Conservation (phyloP, 2,329 filamentous ascomycete genomes). For the Teratosphaeriaceae sp. region DNA sequence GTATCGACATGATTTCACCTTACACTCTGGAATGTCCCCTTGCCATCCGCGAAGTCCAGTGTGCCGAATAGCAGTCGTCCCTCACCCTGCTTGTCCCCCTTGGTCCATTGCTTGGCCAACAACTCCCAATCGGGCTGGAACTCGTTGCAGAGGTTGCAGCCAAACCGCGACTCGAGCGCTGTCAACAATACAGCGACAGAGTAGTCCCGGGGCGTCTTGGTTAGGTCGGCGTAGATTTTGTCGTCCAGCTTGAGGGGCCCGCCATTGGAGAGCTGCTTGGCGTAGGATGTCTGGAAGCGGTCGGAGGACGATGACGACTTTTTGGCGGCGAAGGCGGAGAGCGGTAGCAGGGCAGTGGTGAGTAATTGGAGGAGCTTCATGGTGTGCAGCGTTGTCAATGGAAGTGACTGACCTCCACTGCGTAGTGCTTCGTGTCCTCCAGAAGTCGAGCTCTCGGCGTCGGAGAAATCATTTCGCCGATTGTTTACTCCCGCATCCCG, state of each 20-base stretch:
- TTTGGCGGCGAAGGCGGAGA: conserved; percentile 57
- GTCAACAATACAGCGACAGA: conserved; percentile 77
- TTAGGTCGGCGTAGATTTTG: conserved; percentile 66
- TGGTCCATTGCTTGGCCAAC: conserved; percentile 76
- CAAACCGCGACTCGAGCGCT: conserved; percentile 74
- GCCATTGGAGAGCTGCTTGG: conserved; percentile 54
- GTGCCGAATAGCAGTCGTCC: conserved; percentile 72
- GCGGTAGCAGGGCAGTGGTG: conserved; percentile 52
- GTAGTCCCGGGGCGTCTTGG: conserved; percentile 73
- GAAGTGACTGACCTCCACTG: not conserved
- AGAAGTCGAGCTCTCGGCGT: no score
- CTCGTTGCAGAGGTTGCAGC: conserved; percentile 78
- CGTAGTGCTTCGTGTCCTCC: not conserved
- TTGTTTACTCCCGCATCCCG: no score
- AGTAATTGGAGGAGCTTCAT: conserved; percentile 65
- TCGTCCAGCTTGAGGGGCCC: conserved; percentile 74
- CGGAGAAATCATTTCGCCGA: no score
- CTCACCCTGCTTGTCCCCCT: conserved; percentile 69
- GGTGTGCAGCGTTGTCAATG: conserved; percentile 25
- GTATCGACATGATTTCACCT: conserved; percentile 3
- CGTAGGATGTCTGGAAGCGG: conserved; percentile 64
- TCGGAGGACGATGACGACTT: conserved; percentile 47
- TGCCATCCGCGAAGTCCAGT: conserved; percentile 81
- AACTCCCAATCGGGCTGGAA: conserved; percentile 95
- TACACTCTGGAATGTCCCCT: conserved; percentile 81